Evolutionary conservation across 345 rosid species (phyloP).

Genomic region (Salix dunnii): DNA sequence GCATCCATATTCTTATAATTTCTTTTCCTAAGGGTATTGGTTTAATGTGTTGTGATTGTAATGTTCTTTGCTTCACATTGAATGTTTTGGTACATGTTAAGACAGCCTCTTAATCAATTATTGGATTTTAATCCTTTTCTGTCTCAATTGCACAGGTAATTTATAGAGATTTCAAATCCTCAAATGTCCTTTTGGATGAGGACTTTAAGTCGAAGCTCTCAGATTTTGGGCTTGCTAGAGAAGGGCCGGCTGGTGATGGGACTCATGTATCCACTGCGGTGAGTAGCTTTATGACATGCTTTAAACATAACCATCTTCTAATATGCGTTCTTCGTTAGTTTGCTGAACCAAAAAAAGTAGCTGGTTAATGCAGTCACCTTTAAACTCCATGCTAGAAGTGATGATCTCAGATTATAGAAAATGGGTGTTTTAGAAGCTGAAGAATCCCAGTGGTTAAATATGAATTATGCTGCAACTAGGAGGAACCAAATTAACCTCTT

Average conservation of each 20-base stretch:
- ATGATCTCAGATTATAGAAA: neutral
- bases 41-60: neutral
- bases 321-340: neutral
- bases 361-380: neutral
- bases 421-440: neutral
- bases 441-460: neutral
- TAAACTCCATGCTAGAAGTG: neutral
- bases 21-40: neutral
- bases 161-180: constrained; percentile 84
- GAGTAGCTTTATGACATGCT: constrained; percentile 16
- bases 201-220: constrained; percentile 68
- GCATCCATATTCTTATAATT: neutral
- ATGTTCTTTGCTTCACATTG: neutral
- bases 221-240: constrained; percentile 95
- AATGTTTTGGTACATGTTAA: neutral
- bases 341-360: neutral
- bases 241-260: constrained; percentile 73
- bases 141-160: constrained; percentile 51
- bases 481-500: neutral
- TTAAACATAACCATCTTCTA: neutral
- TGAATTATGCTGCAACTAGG: neutral
- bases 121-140: neutral
- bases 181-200: constrained; percentile 78
- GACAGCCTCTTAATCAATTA: constrained; percentile 1
- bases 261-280: constrained; percentile 89